phyloP scores from a whole-genome alignment of 139 green algal species.

The Penium margaritaceum region DNA sequence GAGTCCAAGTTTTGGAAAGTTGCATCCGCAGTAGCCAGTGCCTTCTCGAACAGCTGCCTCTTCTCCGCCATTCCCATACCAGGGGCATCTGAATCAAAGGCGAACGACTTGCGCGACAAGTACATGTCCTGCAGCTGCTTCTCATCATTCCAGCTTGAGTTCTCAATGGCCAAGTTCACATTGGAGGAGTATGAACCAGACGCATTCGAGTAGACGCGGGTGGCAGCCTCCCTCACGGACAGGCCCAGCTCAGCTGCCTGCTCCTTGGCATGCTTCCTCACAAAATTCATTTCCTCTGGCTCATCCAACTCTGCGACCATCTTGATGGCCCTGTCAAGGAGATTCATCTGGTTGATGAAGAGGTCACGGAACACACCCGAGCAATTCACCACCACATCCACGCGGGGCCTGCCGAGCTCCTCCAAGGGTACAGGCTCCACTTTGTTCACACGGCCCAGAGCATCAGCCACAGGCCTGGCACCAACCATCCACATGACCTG shows the following conservation, averaged over 20 bases:
- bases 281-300: slow-evolving; percentile 97
- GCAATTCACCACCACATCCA: slow-evolving; percentile 99
- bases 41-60: slow-evolving; percentile 80
- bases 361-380: slow-evolving; percentile 98
- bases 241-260: slow-evolving; percentile 81
- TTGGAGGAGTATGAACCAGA: slow-evolving; percentile 93
- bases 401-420: slow-evolving; percentile 85
- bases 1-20: slow-evolving; percentile 99
- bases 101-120: slow-evolving; percentile 87
- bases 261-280: slow-evolving; percentile 94
- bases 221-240: slow-evolving; percentile 80
- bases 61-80: slow-evolving; percentile 80
- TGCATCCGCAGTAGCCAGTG: slow-evolving; percentile 95
- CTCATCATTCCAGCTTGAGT: slow-evolving; percentile 90
- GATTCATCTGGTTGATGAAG: slow-evolving; percentile 97
- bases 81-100: slow-evolving; percentile 91
- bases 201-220: slow-evolving; percentile 92
- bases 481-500: slow-evolving; percentile 90
- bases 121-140: slow-evolving; percentile 75
- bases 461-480: slow-evolving; percentile 82
- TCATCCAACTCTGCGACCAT: slow-evolving; percentile 94
- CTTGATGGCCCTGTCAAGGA: slow-evolving; percentile 94
- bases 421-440: slow-evolving; percentile 94
- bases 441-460: slow-evolving; percentile 97
- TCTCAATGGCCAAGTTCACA: slow-evolving; percentile 98